A percentile compares a stretch with the other conserved stretches of the same genome.
phyloP scores from a whole-genome alignment of 2,329 filamentous ascomycete species.

The Clonostachys rosea region DNA sequence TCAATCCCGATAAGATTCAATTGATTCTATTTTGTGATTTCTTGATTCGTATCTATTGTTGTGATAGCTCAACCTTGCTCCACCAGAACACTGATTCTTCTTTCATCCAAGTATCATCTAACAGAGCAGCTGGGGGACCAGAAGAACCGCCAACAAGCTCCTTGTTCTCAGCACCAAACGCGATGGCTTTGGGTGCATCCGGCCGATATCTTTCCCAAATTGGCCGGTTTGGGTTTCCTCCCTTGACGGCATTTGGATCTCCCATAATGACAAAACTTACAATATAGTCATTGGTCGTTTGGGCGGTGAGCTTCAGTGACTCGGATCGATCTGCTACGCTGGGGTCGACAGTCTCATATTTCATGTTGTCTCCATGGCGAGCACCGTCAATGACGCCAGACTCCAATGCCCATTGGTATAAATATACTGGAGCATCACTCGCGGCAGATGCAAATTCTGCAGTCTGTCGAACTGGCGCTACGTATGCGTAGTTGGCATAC shows the following conservation, averaged over 20 bases:
- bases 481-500: conserved; percentile 50
- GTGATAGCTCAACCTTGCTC: conserved; percentile 29
- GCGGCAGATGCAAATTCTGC: conserved; percentile 17
- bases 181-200: conserved; percentile 23
- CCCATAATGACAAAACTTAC: conserved; percentile 41
- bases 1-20: too few relatives aligned
- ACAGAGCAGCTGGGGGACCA: conserved; percentile 24
- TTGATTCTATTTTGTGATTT: too few relatives aligned
- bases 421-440: conserved; percentile 8
- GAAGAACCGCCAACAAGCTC: conserved; percentile 38
- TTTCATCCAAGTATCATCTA: conserved; percentile 31
- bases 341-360: conserved; percentile 36
- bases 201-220: conserved; percentile 25
- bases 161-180: conserved; percentile 39
- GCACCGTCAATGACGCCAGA: conserved; percentile 35
- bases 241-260: conserved; percentile 30
- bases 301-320: conserved; percentile 33
- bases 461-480: conserved; percentile 45
- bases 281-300: conserved; percentile 37
- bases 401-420: conserved; percentile 37
- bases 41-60: conserved; percentile 9
- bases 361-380: conserved; percentile 41
- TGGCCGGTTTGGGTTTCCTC: conserved; percentile 13
- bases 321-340: conserved; percentile 23
- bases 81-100: conserved; percentile 43